Percentiles rank a stretch among this genome's conserved stretches.
These are phyloP conservation scores for Colletotrichum spinosum DNA, from an alignment of 2,329 filamentous ascomycete genomes.

Conservation along the genomic window DNA sequence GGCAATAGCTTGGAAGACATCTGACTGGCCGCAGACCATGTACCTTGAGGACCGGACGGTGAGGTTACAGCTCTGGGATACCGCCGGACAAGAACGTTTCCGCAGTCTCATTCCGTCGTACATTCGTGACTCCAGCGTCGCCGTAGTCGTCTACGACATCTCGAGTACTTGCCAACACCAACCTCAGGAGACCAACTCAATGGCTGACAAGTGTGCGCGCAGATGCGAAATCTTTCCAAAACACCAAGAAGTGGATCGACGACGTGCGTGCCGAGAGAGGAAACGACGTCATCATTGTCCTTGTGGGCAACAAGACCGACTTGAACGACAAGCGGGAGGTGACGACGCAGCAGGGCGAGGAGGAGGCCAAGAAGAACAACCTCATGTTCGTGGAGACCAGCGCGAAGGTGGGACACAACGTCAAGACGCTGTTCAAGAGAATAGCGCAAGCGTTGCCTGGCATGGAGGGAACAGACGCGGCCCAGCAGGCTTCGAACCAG, in stretches of 20 bases:
- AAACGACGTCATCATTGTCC: conserved; percentile 98
- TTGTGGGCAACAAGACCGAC: conserved; percentile 99
- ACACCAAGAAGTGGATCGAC: conserved; percentile 99
- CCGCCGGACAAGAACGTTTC: conserved; percentile 96
- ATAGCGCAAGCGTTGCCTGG: conserved; percentile 98
- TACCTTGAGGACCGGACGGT: conserved; percentile 99
- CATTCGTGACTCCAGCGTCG: conserved; percentile 97
- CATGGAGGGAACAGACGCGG: conserved; percentile 91
- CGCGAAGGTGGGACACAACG: conserved; percentile 97
- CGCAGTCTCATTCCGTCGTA: conserved; percentile 97
- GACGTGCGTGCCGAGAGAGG: conserved; percentile 96
- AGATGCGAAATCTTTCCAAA: conserved; percentile 97
- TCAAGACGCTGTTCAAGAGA: conserved; percentile 96
- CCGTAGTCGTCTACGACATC: conserved; percentile 98
- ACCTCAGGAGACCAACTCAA: not conserved
- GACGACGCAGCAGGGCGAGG: conserved; percentile 94
- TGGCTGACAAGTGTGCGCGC: conserved; percentile 3
- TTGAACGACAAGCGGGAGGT: conserved; percentile 98
- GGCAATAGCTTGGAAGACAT: not conserved
- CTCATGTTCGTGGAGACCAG: conserved; percentile 99
- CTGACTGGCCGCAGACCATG: conserved; percentile 78
- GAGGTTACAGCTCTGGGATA: conserved; percentile 97
- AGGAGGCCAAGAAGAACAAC: conserved; percentile 97
- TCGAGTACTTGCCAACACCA: conserved; percentile 68
- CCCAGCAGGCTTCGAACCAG: conserved; percentile 78